Conservation (phyloP, 1,284 basidiomycete species). For the Dichomitus squalens region DNA sequence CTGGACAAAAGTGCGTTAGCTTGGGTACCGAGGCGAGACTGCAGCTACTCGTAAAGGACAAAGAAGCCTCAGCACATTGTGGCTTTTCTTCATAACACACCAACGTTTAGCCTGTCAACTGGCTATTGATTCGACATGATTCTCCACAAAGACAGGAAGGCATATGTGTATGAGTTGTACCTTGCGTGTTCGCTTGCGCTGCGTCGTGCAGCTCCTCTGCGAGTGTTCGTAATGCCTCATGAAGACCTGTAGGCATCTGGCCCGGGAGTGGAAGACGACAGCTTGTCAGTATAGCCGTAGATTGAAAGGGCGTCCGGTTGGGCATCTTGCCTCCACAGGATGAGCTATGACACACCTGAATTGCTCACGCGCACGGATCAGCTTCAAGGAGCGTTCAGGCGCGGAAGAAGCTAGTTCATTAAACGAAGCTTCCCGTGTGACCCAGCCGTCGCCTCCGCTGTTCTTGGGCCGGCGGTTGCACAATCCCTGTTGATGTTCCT, state of each 20-base stretch:
- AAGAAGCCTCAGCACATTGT: no score
- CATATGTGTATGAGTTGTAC: not conserved
- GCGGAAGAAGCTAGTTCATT: slow-evolving; percentile 5
- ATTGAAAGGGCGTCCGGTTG: not conserved
- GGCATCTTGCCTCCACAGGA: not conserved
- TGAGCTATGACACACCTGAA: not conserved
- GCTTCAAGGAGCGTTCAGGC: not conserved
- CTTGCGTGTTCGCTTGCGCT: slow-evolving; percentile 6
- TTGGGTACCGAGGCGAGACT: no score
- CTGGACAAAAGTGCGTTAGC: slow-evolving; percentile 9
- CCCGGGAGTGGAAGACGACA: not conserved
- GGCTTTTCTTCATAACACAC: not conserved
- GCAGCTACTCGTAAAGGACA: no score
- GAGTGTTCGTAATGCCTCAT: slow-evolving; percentile 1
- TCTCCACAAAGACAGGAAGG: not conserved
- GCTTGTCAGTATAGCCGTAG: not conserved
- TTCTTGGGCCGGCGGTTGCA: not conserved
- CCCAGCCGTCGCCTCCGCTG: not conserved
- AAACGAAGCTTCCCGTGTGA: slow-evolving; percentile 14
- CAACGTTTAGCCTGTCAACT: not conserved
- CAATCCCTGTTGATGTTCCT: no score
- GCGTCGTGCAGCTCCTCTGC: slow-evolving; percentile 3
- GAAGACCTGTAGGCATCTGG: slow-evolving; percentile 11
- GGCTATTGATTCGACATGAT: not conserved
- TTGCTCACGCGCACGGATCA: slow-evolving; percentile 3